Evolutionary conservation across 2,329 filamentous ascomycete genomes (phyloP).

Genomic region (Gaeumannomyces tritici): DNA sequence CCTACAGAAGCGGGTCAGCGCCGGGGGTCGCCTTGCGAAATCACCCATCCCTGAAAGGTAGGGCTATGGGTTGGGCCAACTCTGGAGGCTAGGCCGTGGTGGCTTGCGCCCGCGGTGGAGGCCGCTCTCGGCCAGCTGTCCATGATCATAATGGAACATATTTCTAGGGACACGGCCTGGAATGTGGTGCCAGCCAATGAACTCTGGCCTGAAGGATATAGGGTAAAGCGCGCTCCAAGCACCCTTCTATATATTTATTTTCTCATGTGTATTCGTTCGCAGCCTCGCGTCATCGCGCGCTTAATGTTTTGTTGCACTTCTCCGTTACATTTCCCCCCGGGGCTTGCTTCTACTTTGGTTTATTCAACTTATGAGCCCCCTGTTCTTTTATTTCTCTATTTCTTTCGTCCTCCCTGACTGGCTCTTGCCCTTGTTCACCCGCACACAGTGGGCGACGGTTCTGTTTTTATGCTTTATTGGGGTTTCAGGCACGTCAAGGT

Average conservation of each 20-base stretch:
- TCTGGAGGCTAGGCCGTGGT: neutral
- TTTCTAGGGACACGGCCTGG: neutral
- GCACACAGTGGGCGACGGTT: neutral
- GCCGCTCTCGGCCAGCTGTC: neutral
- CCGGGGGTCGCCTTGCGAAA: conserved; percentile 62
- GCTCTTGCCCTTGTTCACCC: neutral
- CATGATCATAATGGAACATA: neutral
- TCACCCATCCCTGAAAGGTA: conserved; percentile 54
- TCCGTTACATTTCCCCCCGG: neutral
- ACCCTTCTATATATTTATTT: neutral
- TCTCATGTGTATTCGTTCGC: neutral
- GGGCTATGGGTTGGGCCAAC: conserved; percentile 16
- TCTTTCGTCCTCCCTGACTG: neutral
- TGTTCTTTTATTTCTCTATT: neutral
- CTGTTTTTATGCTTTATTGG: neutral
- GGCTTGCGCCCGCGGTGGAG: neutral
- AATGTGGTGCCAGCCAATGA: neutral
- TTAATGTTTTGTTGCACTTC: neutral
- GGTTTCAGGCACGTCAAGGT: neutral
- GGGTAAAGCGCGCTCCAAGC: neutral
- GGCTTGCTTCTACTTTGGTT: neutral
- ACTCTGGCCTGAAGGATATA: neutral
- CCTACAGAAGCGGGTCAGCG: conserved; percentile 71
- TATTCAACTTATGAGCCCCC: neutral
- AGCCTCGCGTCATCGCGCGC: no score